Evolutionary conservation across 805 yeast species (phyloP).

Genomic region (Cyberlindnera mycetangii): DNA sequence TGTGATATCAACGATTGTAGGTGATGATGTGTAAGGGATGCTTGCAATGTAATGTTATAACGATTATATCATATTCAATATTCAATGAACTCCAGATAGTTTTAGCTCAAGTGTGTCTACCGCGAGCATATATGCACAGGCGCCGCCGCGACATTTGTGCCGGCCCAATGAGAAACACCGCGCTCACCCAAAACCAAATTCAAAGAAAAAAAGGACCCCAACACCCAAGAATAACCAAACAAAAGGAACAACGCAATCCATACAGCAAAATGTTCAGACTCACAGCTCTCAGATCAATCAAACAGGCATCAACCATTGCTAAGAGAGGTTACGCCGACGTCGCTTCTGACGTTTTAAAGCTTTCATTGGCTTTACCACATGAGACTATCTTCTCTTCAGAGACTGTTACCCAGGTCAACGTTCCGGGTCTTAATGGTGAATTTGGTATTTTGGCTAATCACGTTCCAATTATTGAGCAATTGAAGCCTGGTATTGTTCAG

Average conservation of each 20-base stretch:
- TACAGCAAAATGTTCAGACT: constrained; percentile 27
- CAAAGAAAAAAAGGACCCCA: neutral
- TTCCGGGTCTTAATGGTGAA: constrained; percentile 94
- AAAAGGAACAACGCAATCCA: neutral
- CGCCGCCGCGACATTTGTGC: neutral
- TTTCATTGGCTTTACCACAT: constrained; percentile 90
- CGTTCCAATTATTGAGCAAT: constrained; percentile 96
- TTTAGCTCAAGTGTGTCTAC: too few relatives aligned
- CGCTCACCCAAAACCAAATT: neutral
- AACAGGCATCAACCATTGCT: constrained; percentile 47
- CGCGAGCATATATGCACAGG: neutral
- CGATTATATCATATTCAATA: too few relatives aligned
- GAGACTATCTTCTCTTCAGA: constrained; percentile 56
- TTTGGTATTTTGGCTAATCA: constrained; percentile 97
- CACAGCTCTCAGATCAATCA: constrained; percentile 26
- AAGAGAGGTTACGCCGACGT: constrained; percentile 93
- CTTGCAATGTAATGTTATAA: too few relatives aligned
- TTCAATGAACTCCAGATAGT: too few relatives aligned
- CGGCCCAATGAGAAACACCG: neutral
- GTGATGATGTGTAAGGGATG: too few relatives aligned
- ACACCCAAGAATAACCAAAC: too few relatives aligned
- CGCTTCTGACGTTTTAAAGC: constrained; percentile 69
- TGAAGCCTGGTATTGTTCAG: constrained; percentile 93
- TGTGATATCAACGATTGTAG: too few relatives aligned
- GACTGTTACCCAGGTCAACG: constrained; percentile 71